Conservation (phyloP, 2,329 filamentous ascomycete genomes). For the Monosporascus cannonballus region DNA sequence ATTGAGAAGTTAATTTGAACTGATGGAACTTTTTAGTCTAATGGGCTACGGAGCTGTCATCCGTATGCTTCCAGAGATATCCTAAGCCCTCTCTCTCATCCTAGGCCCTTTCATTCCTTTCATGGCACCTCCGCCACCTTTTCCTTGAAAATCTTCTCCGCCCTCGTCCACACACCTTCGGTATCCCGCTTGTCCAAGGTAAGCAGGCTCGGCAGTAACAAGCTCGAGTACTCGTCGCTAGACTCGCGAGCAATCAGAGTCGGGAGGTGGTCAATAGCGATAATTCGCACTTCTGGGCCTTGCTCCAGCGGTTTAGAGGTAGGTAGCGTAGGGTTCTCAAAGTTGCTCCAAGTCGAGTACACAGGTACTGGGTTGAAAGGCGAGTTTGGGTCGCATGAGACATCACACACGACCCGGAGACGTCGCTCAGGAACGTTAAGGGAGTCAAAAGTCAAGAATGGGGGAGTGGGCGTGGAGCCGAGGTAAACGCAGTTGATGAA, state of each 20-base stretch:
- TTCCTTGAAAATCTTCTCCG: not conserved
- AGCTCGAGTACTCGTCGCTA: conserved; percentile 5
- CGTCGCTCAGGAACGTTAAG: not conserved
- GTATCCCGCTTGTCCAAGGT: conserved; percentile 1
- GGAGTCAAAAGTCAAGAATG: conserved; percentile 3
- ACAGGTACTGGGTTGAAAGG: conserved; percentile 5
- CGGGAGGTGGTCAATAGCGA: conserved; percentile 4
- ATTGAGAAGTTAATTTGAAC: too few relatives aligned
- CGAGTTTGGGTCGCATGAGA: conserved; percentile 4
- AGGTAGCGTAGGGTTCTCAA: conserved; percentile 2
- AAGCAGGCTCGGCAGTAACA: conserved; percentile 6
- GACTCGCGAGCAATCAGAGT: conserved; percentile 5
- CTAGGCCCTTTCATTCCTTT: too few relatives aligned
- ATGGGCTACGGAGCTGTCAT: too few relatives aligned
- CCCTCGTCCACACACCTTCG: conserved; percentile 2
- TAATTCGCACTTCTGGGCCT: conserved; percentile 1
- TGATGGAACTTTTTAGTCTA: too few relatives aligned
- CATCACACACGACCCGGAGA: conserved; percentile 6
- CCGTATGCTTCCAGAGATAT: too few relatives aligned
- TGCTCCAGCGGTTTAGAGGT: not conserved
- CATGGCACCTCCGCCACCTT: too few relatives aligned
- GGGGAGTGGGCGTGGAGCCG: conserved; percentile 1
- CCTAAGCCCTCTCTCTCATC: too few relatives aligned
- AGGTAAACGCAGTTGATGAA: conserved; percentile 7
- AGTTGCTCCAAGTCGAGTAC: conserved; percentile 2